Conservation (phyloP, 2,329 filamentous ascomycete species). For the Fusarium oxysporum region DNA sequence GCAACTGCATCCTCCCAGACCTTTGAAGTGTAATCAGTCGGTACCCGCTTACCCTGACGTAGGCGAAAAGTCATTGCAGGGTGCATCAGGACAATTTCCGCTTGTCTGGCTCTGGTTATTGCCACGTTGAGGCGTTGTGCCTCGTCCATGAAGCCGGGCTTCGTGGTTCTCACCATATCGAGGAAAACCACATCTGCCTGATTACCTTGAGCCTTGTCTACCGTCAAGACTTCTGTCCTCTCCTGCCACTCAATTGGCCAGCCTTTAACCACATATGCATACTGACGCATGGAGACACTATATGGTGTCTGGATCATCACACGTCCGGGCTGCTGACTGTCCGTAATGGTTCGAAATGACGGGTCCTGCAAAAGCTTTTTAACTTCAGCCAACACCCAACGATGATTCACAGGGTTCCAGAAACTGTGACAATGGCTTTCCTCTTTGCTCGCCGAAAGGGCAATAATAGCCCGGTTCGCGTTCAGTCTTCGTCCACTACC, state of each 20-base stretch:
- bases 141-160: slow-evolving; percentile 57
- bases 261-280: slow-evolving; percentile 46
- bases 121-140: slow-evolving; percentile 59
- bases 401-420: slow-evolving; percentile 55
- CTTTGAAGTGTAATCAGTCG: slow-evolving; percentile 43
- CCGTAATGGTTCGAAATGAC: slow-evolving; percentile 48
- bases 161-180: slow-evolving; percentile 57
- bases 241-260: slow-evolving; percentile 45
- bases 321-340: slow-evolving; percentile 44
- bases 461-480: slow-evolving; percentile 54
- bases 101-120: slow-evolving; percentile 58
- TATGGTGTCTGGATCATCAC: slow-evolving; percentile 61
- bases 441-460: slow-evolving; percentile 46
- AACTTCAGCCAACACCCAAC: slow-evolving; percentile 52
- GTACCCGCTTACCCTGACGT: slow-evolving; percentile 13
- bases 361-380: slow-evolving; percentile 48
- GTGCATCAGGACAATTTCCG: slow-evolving; percentile 60
- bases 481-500: slow-evolving; percentile 28
- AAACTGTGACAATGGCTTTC: slow-evolving; percentile 50
- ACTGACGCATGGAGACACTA: slow-evolving; percentile 52
- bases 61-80: slow-evolving; percentile 47
- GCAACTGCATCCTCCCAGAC: slow-evolving; percentile 49
- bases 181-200: slow-evolving; percentile 62
- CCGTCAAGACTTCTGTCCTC: slow-evolving; percentile 56
- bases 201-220: slow-evolving; percentile 60